Base-by-base conservation (phyloP, 2,329 filamentous ascomycete genomes). In the Raffaelea ambrosiae region DNA sequence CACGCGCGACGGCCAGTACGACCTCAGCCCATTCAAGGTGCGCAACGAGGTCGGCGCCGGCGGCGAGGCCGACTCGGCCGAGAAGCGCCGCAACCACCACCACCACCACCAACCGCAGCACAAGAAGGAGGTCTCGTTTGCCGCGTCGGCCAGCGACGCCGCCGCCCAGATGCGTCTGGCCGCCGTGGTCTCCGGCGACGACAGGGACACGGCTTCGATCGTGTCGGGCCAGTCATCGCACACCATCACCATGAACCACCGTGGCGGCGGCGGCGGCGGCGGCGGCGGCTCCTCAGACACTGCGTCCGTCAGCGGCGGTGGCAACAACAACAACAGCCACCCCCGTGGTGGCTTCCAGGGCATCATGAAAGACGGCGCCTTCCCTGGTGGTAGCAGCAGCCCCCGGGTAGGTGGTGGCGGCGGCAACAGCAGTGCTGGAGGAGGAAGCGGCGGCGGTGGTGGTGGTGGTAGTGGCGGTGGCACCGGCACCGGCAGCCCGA, bases 1-100 rank as follows among this genome's bases (percentile, higher is more conserved):
- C 2, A 83, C 81, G 4, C 78, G 84, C 57, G 79, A 87, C 51
- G 83, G 83, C 13, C 81, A 80, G 49, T 90, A 88, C 58, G 87
- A 96, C 60, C 74, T 91, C 39, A 95, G 88, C 51, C 91, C 91
- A 1, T 98, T 97, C 63, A 81, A 84, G 33, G 83, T 90, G 38
- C 85, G 89, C 47, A 83, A 74, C 40, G 77, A 82, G 14, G 33
- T 22, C 13, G 51, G 46, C 36, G 36, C 16, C 26, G 40, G 18
- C 22, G 43, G 26, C n/a, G 26, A 16, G 33, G 29, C 10, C 33
- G 23, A 21, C 11, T 16, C 20, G 56, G 79, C 86, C 51, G 82
- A 82, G 10, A 79, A 80, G 48, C 88, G 88, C 57, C 86, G 95
- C 61, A 74, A 90, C 36, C 94, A 86, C 51, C 89, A 90, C 1